Base-by-base conservation (phyloP, 2,329 filamentous ascomycete genomes). In the Biscogniauxia mediterranea region DNA sequence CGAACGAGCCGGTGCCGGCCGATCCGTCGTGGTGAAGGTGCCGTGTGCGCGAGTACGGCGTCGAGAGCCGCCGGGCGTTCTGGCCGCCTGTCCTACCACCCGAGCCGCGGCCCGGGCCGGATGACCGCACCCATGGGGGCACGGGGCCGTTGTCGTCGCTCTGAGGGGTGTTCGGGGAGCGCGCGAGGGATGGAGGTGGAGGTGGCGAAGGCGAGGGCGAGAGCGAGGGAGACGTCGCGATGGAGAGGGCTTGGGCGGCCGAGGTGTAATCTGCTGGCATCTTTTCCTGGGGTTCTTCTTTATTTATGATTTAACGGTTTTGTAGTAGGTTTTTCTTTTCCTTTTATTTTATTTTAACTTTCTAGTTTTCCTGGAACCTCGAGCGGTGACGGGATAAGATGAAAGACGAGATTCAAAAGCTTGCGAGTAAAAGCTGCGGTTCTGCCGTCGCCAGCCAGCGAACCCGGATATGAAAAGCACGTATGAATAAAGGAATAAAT, bases 51-150 rank as follows among this genome's bases (percentile, higher is more conserved):
- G 73, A 74, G 62, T 77, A 78, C 6, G 78, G 75, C 25, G 75
- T 75, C n/a, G 80, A 80, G 19, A 81, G 74, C 23, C 80, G 80
- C 21, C 75, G 75, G 55, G 71, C 64, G 64, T 66, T 69, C 51
- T 23, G 51, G 19, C 51, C 23, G 19, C 51, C 23, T 7, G 20
- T 52, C 19, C 20, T 46, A 46, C 38, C 38, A 17, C 51, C 51
- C 19, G 7, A 13, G 19, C 51, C 51, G 20, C 11, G 20, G 19
- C 51, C 51, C 17, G 51, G 11, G 51, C 51, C 51, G 20, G 51
- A 42, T 32, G 38, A 46, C 38, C 38, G 38, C 38, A 46, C 38
- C 38, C 38, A 46, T 15, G 38, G 38, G 38, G 38, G 38, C 17
- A 46, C 38, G 15, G 38, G 38, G 13, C 11, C 38, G 13, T 46